A percentile compares a stretch with the other conserved stretches of the same genome.
Conservation (phyloP, 2,329 filamentous ascomycete species). For the Rhynchosporium graminicola region DNA sequence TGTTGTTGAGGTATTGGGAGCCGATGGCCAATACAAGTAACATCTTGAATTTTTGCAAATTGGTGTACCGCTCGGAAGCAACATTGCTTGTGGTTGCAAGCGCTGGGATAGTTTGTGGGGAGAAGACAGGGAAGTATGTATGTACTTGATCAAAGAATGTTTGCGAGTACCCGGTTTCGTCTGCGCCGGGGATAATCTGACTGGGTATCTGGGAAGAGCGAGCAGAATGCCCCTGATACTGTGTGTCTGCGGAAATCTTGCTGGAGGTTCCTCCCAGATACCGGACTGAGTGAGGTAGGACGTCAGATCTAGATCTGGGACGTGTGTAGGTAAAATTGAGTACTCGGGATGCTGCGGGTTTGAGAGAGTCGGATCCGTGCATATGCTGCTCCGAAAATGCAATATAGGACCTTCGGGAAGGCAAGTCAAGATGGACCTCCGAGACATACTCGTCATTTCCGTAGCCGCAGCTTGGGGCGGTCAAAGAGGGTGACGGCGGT, state of each 20-base stretch:
- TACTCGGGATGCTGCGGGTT: not conserved
- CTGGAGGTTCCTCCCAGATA: not conserved
- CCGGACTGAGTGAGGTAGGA: constrained; percentile 4
- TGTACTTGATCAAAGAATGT: constrained; percentile 8
- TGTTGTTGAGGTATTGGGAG: not conserved
- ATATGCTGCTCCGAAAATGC: constrained; percentile 11
- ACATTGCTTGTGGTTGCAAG: not conserved
- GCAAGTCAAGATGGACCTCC: not conserved
- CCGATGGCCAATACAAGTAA: constrained; percentile 8
- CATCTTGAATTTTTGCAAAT: not conserved
- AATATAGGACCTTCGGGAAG: not conserved
- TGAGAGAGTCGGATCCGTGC: not conserved
- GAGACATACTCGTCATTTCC: constrained; percentile 5
- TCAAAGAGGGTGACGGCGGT: constrained; percentile 12
- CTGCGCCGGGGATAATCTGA: constrained; percentile 1
- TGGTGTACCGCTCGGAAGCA: not conserved
- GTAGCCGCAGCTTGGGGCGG: constrained; percentile 2
- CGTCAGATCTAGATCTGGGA: constrained; percentile 13
- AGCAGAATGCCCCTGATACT: not conserved
- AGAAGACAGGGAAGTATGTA: constrained; percentile 7
- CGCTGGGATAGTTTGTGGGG: not conserved
- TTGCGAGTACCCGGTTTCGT: not conserved
- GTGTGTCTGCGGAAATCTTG: not conserved
- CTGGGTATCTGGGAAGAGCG: not conserved
- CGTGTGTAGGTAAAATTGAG: not conserved